Base-by-base conservation (phyloP, 768 basidiomycete genomes). In the Suillus spraguei region DNA sequence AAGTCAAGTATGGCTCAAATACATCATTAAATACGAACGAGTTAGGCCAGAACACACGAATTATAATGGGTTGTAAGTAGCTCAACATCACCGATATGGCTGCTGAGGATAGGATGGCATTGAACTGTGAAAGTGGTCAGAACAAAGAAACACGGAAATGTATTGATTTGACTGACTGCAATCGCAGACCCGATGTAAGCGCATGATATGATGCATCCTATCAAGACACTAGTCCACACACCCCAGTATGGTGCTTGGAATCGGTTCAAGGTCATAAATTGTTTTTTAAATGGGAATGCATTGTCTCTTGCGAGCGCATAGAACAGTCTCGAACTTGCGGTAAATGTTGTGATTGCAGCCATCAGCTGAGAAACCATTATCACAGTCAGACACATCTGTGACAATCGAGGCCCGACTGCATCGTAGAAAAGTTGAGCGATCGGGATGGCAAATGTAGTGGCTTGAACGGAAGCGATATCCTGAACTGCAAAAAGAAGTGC, bases 341-440 rank as follows among this genome's bases (percentile, higher is more conserved):
- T 85, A 70, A 83, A 86, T 36, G 84, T 84, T 14, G 85, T 85
- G 56, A 83, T 79, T 4, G 85, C 80, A 13, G 85, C 85, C 75
- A 83, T 83, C 61, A 81, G 78, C 72, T 87, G 84, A 28, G 82
- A 82, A 22, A 85, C 63, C 41, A 74, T 72, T 59, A 87, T 76
- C 35, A 87, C 77, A 2, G 80, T 74, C 28, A 87, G 76, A 64
- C 83, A 85, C 77, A 86, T 75, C 38, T 85, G 68, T 38, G 84
- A 78, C 59, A 85, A 72, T 56, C 70, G 69, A 61, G 69, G 68
- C 22, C 85, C 85, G 2, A 82, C 82, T 8, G 85, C 84, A 63
- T 86, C 85, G 65, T 79, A 79, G 69, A 81, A 87, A 16, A 87
- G 72, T 68, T 87, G 85, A 17, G 85, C 84, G 65, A 86, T 85